These are phyloP conservation scores for Cordyceps fumosorosea DNA, from an alignment of 2,329 filamentous ascomycete genomes.

Conservation along the genomic window DNA sequence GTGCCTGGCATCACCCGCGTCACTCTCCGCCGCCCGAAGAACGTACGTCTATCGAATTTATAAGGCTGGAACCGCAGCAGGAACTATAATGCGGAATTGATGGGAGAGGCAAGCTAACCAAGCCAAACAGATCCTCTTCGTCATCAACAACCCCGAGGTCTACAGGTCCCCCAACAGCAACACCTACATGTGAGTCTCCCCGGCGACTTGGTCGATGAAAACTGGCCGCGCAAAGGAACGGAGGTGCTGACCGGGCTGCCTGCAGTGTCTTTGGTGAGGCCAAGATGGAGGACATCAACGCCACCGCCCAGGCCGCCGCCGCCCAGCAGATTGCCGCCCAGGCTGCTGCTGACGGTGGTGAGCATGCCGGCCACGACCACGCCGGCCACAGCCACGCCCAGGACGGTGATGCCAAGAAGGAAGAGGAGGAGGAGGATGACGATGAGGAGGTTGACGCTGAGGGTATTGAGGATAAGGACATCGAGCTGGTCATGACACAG, in stretches of 20 bases:
- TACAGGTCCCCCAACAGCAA: constrained; percentile 99
- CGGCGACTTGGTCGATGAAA: neutral
- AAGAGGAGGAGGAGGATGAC: constrained; percentile 73
- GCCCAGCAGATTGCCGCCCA: constrained; percentile 88
- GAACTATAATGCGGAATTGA: neutral
- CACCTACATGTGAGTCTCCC: constrained; percentile 86
- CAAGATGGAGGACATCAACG: constrained; percentile 99
- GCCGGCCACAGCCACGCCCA: constrained; percentile 59
- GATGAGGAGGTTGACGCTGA: constrained; percentile 92
- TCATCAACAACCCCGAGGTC: constrained; percentile 99
- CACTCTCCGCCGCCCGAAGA: constrained; percentile 96
- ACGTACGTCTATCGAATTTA: constrained; percentile 58
- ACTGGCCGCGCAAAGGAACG: neutral
- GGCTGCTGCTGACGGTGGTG: constrained; percentile 55
- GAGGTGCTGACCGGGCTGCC: neutral
- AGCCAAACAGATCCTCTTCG: constrained; percentile 78
- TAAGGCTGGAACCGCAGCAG: neutral
- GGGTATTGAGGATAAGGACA: constrained; percentile 97
- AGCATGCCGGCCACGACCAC: constrained; percentile 68
- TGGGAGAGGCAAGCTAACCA: neutral
- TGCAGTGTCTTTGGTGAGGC: constrained; percentile 96
- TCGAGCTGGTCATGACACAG: constrained; percentile 98
- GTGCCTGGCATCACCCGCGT: constrained; percentile 97
- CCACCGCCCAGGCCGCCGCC: constrained; percentile 90
- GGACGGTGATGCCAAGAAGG: constrained; percentile 61